phyloP scores from a whole-genome alignment of 2,329 filamentous ascomycete species.

The Trichoderma pleuroti region DNA sequence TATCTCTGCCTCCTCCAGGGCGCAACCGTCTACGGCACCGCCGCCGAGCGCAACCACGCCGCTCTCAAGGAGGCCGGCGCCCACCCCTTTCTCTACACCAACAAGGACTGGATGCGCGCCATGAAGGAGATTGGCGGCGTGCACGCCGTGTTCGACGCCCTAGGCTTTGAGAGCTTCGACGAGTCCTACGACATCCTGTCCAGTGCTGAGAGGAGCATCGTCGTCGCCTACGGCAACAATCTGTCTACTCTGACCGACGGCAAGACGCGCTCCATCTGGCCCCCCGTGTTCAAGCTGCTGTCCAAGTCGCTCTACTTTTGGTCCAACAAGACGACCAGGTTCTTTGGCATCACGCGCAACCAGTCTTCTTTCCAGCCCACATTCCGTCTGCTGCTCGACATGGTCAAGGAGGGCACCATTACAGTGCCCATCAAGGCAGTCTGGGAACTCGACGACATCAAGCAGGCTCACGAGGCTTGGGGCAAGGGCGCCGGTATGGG shows the following conservation, averaged over 20 bases:
- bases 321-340: conserved; percentile 32
- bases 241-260: conserved; percentile 29
- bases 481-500: conserved; percentile 35
- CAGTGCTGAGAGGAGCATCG: conserved; percentile 32
- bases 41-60: conserved; percentile 44
- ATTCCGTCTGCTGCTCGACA: conserved; percentile 30
- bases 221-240: conserved; percentile 40
- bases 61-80: conserved; percentile 38
- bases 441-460: conserved; percentile 41
- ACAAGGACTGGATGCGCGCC: conserved; percentile 47
- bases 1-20: conserved; percentile 41
- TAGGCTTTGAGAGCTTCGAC: conserved; percentile 50
- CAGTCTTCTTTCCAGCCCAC: conserved; percentile 32
- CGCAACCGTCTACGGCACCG: conserved; percentile 48
- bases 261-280: conserved; percentile 34
- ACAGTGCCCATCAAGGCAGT: conserved; percentile 37
- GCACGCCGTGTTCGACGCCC: conserved; percentile 46
- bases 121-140: conserved; percentile 46
- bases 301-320: conserved; percentile 28
- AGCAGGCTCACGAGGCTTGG: conserved; percentile 38
- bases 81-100: conserved; percentile 43
- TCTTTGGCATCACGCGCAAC: conserved; percentile 38
- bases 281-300: conserved; percentile 36
- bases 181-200: conserved; percentile 45
- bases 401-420: conserved; percentile 33